phyloP scores from a whole-genome alignment of 139 green algal genomes.

The Pleodorina starrii region DNA sequence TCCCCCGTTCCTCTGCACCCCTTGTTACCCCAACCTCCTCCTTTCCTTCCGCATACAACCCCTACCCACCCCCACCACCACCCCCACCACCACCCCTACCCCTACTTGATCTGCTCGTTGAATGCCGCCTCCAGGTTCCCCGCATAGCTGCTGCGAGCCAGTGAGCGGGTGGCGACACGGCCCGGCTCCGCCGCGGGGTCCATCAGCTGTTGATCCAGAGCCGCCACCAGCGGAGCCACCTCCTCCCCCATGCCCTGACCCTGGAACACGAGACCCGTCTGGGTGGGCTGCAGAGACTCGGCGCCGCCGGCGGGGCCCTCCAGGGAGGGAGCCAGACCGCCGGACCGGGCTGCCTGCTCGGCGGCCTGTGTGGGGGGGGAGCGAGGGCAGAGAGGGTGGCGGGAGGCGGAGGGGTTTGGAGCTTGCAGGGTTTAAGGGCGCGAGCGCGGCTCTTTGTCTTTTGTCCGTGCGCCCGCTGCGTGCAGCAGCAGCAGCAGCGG shows the following conservation, averaged over 20 bases:
- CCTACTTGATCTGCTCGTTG: constrained; percentile 96
- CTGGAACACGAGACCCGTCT: constrained; percentile 78
- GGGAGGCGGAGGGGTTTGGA: too few relatives aligned
- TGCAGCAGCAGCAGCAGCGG: too few relatives aligned
- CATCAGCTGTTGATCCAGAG: constrained; percentile 60
- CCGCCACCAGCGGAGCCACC: constrained; percentile 72
- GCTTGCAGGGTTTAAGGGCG: too few relatives aligned
- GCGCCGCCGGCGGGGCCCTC: not conserved
- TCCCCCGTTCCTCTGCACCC: not conserved
- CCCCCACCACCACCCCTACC: too few relatives aligned
- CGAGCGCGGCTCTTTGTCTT: too few relatives aligned
- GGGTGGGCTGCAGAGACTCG: too few relatives aligned
- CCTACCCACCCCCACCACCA: not conserved
- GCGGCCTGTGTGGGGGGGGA: not conserved
- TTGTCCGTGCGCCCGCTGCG: too few relatives aligned
- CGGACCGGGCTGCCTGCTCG: not conserved
- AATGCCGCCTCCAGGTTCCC: constrained; percentile 82
- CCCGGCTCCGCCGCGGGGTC: constrained; percentile 21
- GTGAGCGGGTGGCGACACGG: constrained; percentile 60
- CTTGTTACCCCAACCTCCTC: not conserved
- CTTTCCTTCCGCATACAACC: not conserved
- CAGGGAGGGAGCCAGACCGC: not conserved
- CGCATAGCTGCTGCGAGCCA: constrained; percentile 78
- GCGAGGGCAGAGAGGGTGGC: too few relatives aligned
- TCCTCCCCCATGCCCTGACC: constrained; percentile 81